Base-by-base conservation (phyloP, 2,329 filamentous ascomycete genomes). In the Teratosphaeria pseudoeucalypti region DNA sequence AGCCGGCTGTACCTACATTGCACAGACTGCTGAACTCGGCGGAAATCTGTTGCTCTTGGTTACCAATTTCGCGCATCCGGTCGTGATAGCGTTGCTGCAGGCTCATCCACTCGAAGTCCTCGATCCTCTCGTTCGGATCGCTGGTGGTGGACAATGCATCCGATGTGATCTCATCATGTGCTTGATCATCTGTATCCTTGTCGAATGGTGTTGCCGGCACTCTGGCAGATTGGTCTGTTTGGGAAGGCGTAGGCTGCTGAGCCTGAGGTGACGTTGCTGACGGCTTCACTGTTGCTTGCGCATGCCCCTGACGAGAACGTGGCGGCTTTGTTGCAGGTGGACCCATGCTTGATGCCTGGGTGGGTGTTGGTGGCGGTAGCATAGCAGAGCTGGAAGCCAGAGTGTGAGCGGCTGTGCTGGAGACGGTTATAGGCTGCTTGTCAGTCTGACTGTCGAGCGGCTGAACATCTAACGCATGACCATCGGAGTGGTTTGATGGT, bases 101-200 rank as follows among this genome's bases (percentile, higher is more conserved):
- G n/a, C 86, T 81, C 2, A 85, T 78, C 91, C 91, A 96, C 73
- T 92, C 84, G 68, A 89, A 90, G 68, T 75, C 58, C 54, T 76
- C 74, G 61, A 89, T 75, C 57, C 54, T 59, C 12, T 68, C 64
- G n/a, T 65, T 56, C 11, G 70, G 70, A 9, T 66, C 59, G 16
- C 55, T 62, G 27, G 63, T 55, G 49, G 62, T 61, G 68, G 63
- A 60, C 34, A n/a, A 39, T 12, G n/a, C 43, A 6, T 23, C 23
- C 10, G 43, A 34, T 9, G 16, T 27, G 16, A 37, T 54, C 52
- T 64, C 63, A 55, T 61, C 64, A 49, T n/a, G 6, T 6, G 19
- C n/a, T n/a, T 23, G 16, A 10, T 6, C 32, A 39, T 55, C 57
- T 14, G 16, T 2, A n/a, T 54, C 23, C 27, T 34, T 34, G 3